Base-by-base conservation (phyloP, 345 rosid genomes). In the Passiflora organensis region DNA sequence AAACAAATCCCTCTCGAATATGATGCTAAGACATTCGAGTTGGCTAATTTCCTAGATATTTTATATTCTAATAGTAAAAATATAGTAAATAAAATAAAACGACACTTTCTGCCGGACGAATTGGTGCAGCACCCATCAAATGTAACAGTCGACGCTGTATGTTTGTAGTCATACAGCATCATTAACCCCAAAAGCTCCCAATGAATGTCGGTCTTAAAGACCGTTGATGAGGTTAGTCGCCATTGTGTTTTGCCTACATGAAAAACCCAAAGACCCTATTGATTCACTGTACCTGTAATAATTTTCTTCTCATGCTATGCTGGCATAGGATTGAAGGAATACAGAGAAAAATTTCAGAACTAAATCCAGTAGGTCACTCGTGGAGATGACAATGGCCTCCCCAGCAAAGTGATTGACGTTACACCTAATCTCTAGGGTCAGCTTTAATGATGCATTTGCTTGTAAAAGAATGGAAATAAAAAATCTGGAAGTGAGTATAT, bases 341-440 rank as follows among this genome's bases (percentile, higher is more conserved):
- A 44, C 60, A 54, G 48, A 54, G 46, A 49, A 63, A 63, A n/a
- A n/a, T n/a, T 34, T 9, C 18, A n/a, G 63, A 45, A 43, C 42
- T 43, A 55, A 63, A 58, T 66, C 28, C 38, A 64, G 54, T 20
- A 52, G 66, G 63, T 66, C 63, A 46, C 10, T 21, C 10, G 41
- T 24, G 76, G 80, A 77, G 76, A 72, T 62, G 66, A 41, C 66
- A 70, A 67, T 68, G 71, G 63, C 76, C 62, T 65, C 68, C 56
- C 70, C 73, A 43, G 41, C 24, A 28, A 41, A 64, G 68, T 53
- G 73, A 62, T 23, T 48, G 59, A 43, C 47, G 64, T 22, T 45
- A 39, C 14, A 48, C 64, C 53, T 41, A 62, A 39, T 62, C 65
- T 60, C 60, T 48, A 22, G 32, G 36, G 63, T 66, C 68, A 51